Base-by-base conservation (phyloP, 352 stramenopile species). In the Phytophthora boehmeriae region DNA sequence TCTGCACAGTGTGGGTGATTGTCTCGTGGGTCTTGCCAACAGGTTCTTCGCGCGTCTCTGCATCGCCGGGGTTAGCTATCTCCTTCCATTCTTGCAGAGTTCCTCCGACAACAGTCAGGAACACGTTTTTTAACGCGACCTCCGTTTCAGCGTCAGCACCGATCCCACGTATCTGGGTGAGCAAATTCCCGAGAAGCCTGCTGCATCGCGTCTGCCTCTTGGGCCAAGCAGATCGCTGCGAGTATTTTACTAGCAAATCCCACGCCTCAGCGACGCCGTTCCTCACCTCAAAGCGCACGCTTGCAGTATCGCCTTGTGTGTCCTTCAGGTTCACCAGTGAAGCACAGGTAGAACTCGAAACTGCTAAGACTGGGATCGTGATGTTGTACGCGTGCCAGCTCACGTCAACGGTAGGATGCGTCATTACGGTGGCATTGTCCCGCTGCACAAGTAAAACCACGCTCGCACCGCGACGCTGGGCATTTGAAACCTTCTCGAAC, bases 351-450 rank as follows among this genome's bases (percentile, higher is more conserved):
- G 51, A 28, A 4, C 42, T 63, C 4, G 80, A 80, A 17, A 92
- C 64, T 13, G 63, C 59, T 6, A 68, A 64, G 5, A 76, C 70
- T 8, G 74, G 64, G 27, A 90, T 87, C 14, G 78, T 88, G 51
- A 90, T 80, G 56, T 92, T 90, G 78, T 92, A 92, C 14, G 56
- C 80, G 14, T 77, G 45, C 83, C 83, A 92, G 48, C 38, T 64
- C 19, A 83, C 63, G n/a, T 54, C n/a, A 0, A 86, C 74, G 1
- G 43, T 42, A n/a, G 83, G 71, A 17, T 73, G 74, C 1, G 44
- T 71, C 47, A 65, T 67, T 11, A 83, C 46, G 0, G 60, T 66
- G 9, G 32, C 38, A 28, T 71, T 75, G n/a, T 50, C 50, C 2
- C 70, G 42, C 27, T 61, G 43, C 14, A 76, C 43, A 6, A 85